Evolutionary conservation across 495 filamentous ascomycete species (phyloP).

Genomic region (Penicillium fimorum): DNA sequence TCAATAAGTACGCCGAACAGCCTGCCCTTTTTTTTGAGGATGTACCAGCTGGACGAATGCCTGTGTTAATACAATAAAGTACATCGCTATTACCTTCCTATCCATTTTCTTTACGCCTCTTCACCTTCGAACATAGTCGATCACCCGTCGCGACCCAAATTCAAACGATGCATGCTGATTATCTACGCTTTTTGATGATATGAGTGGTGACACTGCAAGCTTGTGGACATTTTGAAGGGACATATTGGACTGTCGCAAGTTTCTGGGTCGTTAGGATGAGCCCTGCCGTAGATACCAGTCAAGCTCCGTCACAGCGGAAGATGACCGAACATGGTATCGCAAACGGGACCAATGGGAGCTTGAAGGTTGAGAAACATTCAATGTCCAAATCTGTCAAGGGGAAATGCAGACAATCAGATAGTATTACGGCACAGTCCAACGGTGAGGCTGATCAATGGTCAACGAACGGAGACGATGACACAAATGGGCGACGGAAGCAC

Average conservation of each 20-base stretch:
- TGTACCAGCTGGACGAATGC: background rate
- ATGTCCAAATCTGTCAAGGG: too few species aligned
- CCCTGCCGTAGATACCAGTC: conserved; percentile 10
- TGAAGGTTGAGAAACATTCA: background rate
- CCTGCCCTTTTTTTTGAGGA: background rate
- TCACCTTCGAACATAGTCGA: background rate
- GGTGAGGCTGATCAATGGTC: background rate
- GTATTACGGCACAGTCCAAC: background rate
- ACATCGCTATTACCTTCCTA: background rate
- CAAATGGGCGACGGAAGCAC: background rate
- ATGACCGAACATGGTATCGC: conserved; percentile 6
- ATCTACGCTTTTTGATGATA: background rate
- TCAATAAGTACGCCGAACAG: conserved; percentile 2
- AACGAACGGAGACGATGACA: background rate
- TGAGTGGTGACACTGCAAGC: background rate
- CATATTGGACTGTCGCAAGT: background rate
- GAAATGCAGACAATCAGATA: background rate
- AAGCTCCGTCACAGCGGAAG: conserved; percentile 10
- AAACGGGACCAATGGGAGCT: background rate
- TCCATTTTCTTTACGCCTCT: background rate
- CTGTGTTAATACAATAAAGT: background rate
- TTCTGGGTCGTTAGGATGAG: conserved; percentile 8
- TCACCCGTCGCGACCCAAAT: background rate
- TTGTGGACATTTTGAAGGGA: background rate
- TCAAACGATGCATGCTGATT: background rate